phyloP scores from a whole-genome alignment of 805 yeast species.

The Wickerhamiella australiensis region DNA sequence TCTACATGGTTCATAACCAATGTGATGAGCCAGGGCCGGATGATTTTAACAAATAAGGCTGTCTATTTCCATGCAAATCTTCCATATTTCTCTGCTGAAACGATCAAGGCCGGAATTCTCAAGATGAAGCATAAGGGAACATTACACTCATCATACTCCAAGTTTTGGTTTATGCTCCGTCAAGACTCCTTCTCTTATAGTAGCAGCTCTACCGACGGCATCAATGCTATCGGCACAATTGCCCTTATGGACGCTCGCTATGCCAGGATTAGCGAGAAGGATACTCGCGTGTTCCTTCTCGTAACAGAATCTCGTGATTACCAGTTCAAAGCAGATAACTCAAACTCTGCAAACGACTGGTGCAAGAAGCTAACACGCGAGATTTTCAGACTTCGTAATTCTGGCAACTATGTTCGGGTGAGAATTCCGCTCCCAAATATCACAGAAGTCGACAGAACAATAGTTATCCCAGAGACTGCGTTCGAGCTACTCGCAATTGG shows the following conservation, averaged over 20 bases:
- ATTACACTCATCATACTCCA: slow-evolving; percentile 30
- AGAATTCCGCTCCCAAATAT: slow-evolving; percentile 65
- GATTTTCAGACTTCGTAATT: slow-evolving; percentile 60
- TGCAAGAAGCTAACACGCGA: slow-evolving; percentile 58
- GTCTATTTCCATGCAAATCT: slow-evolving; percentile 67
- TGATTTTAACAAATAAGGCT: slow-evolving; percentile 54
- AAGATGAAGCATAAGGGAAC: slow-evolving; percentile 30
- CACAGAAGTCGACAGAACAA: slow-evolving; percentile 21
- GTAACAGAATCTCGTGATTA: slow-evolving; percentile 46
- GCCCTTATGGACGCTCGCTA: slow-evolving; percentile 53
- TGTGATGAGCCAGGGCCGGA: slow-evolving; percentile 75
- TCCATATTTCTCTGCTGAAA: slow-evolving; percentile 41
- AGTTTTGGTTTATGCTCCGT: slow-evolving; percentile 74
- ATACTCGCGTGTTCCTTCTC: slow-evolving; percentile 44
- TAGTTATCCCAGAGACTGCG: not conserved
- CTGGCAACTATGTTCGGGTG: slow-evolving; percentile 58
- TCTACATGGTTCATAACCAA: slow-evolving; percentile 74
- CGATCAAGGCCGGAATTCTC: slow-evolving; percentile 41
- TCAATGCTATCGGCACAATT: slow-evolving; percentile 68
- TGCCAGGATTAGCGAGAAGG: slow-evolving; percentile 28
- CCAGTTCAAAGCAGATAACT: slow-evolving; percentile 60
- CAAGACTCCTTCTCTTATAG: slow-evolving; percentile 59
- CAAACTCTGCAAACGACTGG: slow-evolving; percentile 71
- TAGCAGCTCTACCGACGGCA: slow-evolving; percentile 60
- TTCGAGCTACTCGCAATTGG: not conserved